These are phyloP conservation scores for Colletotrichum sp. DNA, from an alignment of 2,329 filamentous ascomycete genomes.

Conservation along the genomic window DNA sequence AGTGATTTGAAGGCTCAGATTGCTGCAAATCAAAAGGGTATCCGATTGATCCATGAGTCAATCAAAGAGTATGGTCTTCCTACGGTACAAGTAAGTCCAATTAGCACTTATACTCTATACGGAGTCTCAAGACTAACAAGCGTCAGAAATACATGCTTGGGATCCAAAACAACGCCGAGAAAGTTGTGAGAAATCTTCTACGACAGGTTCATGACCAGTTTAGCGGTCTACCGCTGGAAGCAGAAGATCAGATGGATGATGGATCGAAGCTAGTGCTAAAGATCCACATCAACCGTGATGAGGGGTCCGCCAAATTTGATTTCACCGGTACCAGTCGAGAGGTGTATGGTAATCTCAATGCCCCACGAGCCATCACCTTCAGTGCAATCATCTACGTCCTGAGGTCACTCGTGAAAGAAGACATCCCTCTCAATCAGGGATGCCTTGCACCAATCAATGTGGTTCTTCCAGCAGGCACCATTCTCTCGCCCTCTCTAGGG, in stretches of 20 bases:
- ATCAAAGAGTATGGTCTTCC: slow-evolving; percentile 36
- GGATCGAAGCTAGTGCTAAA: slow-evolving; percentile 37
- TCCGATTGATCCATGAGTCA: slow-evolving; percentile 33
- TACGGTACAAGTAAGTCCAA: slow-evolving; percentile 23
- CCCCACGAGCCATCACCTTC: slow-evolving; percentile 39
- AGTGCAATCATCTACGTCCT: slow-evolving; percentile 44
- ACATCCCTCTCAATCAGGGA: slow-evolving; percentile 45
- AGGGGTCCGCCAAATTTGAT: slow-evolving; percentile 39
- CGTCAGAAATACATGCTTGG: slow-evolving; percentile 42
- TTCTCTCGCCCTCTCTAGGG: slow-evolving; percentile 36
- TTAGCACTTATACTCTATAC: accelerated
- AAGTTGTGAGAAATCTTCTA: slow-evolving; percentile 35
- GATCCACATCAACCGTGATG: slow-evolving; percentile 33
- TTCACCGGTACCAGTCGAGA: slow-evolving; percentile 40
- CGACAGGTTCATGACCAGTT: slow-evolving; percentile 22
- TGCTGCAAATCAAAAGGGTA: slow-evolving; percentile 47
- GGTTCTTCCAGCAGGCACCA: slow-evolving; percentile 31
- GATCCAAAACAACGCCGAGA: slow-evolving; percentile 46
- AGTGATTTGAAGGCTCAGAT: slow-evolving; percentile 49
- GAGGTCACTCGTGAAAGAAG: slow-evolving; percentile 35
- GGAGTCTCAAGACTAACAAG: not conserved
- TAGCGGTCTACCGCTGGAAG: slow-evolving; percentile 15
- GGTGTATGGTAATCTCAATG: slow-evolving; percentile 39
- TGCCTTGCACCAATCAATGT: slow-evolving; percentile 39
- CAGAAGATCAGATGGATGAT: slow-evolving; percentile 40